Conservation (phyloP, 805 yeast species). For the Blastobotrys attinorum region DNA sequence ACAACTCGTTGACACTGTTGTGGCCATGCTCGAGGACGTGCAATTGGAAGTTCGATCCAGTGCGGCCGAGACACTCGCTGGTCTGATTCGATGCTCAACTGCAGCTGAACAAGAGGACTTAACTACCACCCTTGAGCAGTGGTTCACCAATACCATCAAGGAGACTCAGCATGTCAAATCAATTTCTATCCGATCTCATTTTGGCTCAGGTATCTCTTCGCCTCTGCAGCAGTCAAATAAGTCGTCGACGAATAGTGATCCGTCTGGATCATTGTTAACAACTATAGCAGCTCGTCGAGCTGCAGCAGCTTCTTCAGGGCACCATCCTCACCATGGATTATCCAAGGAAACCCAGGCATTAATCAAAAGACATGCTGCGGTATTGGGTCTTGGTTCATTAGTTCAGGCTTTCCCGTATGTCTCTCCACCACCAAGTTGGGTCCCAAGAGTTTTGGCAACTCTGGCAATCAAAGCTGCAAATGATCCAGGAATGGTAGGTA, state of each 20-base stretch:
- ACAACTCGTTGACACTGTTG: constrained; percentile 44
- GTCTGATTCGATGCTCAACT: constrained; percentile 61
- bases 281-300: neutral
- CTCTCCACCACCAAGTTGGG: constrained; percentile 89
- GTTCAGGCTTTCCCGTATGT: constrained; percentile 83
- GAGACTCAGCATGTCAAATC: constrained; percentile 24
- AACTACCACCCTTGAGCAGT: constrained; percentile 36
- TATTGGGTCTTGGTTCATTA: constrained; percentile 81
- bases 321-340: neutral
- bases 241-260: neutral
- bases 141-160: constrained; percentile 38
- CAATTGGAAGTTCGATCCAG: constrained; percentile 69
- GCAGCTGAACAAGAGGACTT: constrained; percentile 33
- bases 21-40: constrained; percentile 46
- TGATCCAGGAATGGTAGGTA: constrained; percentile 70
- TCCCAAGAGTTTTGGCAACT: constrained; percentile 62
- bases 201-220: constrained; percentile 18
- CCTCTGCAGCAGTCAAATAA: neutral
- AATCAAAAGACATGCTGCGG: constrained; percentile 67
- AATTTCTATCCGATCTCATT: neutral
- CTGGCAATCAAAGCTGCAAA: constrained; percentile 67
- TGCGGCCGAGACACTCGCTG: constrained; percentile 68
- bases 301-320: constrained; percentile 6
- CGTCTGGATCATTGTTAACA: neutral
- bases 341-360: constrained; percentile 28